A percentile compares a stretch with the other conserved stretches of the same genome.
Conservation (phyloP, 805 yeast genomes). For the Kodamaea lidongshanica region DNA sequence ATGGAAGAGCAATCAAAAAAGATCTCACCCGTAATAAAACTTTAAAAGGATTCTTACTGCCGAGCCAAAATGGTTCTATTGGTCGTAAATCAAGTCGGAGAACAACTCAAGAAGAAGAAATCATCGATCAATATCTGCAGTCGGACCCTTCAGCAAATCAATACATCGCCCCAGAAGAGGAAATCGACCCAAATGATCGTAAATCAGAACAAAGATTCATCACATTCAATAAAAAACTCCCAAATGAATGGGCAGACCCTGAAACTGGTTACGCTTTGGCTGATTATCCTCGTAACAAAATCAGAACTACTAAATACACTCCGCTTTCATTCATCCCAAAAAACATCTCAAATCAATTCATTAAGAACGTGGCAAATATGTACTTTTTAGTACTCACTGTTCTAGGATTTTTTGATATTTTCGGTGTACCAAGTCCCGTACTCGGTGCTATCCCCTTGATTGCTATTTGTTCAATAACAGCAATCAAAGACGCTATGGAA, state of each 20-base stretch:
- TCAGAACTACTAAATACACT: conserved; percentile 92
- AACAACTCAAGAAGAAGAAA: conserved; percentile 20
- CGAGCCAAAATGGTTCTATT: conserved; percentile 2
- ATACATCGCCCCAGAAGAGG: conserved; percentile 19
- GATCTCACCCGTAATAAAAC: conserved; percentile 54
- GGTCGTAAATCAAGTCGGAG: conserved; percentile 10
- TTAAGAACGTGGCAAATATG: conserved; percentile 73
- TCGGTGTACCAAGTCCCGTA: conserved; percentile 78
- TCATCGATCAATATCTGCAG: conserved; percentile 15
- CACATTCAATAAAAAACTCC: conserved; percentile 55
- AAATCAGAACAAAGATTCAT: conserved; percentile 38
- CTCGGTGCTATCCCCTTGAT: conserved; percentile 71
- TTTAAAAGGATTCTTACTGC: conserved; percentile 36
- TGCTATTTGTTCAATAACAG: conserved; percentile 70
- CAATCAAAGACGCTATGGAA: conserved; percentile 73
- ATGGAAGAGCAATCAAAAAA: conserved; percentile 54
- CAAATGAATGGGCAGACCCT: conserved; percentile 52
- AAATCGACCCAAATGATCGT: conserved; percentile 27
- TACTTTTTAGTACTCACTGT: conserved; percentile 77
- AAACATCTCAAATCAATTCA: conserved; percentile 70
- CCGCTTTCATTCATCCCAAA: conserved; percentile 86
- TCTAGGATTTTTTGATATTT: conserved; percentile 62
- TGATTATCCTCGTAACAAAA: conserved; percentile 79
- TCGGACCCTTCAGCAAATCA: conserved; percentile 11
- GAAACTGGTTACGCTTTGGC: conserved; percentile 52